Evolutionary conservation across 2,329 filamentous ascomycete genomes (phyloP), one percentile per base, ranked within the genome.

Genomic region (Cordyceps pruinosa): DNA sequence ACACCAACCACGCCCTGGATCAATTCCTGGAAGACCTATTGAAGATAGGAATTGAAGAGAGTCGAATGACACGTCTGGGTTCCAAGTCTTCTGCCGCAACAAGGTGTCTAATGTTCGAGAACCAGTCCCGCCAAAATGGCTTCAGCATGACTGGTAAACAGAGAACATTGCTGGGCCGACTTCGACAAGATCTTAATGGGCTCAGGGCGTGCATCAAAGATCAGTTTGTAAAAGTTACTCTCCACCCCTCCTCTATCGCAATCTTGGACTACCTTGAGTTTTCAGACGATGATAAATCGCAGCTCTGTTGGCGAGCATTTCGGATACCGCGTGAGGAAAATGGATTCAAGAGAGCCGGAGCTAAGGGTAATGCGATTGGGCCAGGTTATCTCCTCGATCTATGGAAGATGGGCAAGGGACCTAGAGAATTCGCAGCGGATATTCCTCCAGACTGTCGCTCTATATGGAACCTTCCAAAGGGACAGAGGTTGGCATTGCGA

Each of bases 1-100:
- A 83, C 58, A 90, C 86, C 0, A 87, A 89, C 53, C 85, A 88
- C 61, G 83, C 84, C 0, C 69, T 86, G 0, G 83, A 87, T 53
- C 77, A 90, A 66, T 85, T 88, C 47, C 67, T 88, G 0, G 80
- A 84, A 59, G 86, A 90, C 41, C 66, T 89, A 0, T 69, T 84
- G 3, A 72, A 82, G 1, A 79, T 83, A 32, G 84, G 84, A 0
- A 82, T 90, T 7, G 62, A 73, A 0, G 1, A 61, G 0, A 46
- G 65, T 0, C 37, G 63, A 0, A 86, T 90, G 56, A 78, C 87
- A 0, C 78, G 88, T 0, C 72, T 90, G 0, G 87, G 87, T 0
- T 78, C 77, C 0, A 88, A 88, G 59, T 80, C 65, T 0, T 83
- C 77, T 0, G 26, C 64, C 0, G 66, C 68, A 4, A 88, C 84